phyloP scores from a whole-genome alignment of 2,329 filamentous ascomycete genomes.

The Huntiella omanensis region DNA sequence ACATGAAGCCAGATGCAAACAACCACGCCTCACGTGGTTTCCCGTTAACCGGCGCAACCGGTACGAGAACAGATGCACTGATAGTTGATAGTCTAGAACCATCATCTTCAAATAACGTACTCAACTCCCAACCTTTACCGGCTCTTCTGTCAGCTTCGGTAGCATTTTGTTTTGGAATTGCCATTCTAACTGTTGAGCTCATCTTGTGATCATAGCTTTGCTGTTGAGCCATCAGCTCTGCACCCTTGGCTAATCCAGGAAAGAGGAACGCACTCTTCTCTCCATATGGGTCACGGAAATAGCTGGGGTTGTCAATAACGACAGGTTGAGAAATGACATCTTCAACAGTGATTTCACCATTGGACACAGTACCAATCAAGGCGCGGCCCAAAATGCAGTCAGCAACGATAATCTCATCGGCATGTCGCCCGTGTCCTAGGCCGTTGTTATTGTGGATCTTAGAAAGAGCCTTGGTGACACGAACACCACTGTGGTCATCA shows the following conservation, averaged over 20 bases:
- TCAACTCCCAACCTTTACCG: conserved; percentile 21
- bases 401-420: conserved; percentile 23
- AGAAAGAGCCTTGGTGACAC: conserved; percentile 24
- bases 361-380: conserved; percentile 14
- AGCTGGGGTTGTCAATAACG: conserved; percentile 37
- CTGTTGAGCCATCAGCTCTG: conserved; percentile 19
- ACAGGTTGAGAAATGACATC: conserved; percentile 14
- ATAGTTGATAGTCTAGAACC: conserved; percentile 28
- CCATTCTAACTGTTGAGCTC: conserved; percentile 4
- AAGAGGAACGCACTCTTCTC: conserved; percentile 36
- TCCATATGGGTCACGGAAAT: conserved; percentile 32
- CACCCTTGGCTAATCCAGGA: conserved; percentile 25
- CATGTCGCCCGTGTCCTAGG: conserved; percentile 27
- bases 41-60: conserved; percentile 26
- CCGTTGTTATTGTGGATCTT: conserved; percentile 37
- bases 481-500: conserved; percentile 19
- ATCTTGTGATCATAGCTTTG: conserved; percentile 16
- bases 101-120: conserved; percentile 39
- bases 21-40: conserved; percentile 33
- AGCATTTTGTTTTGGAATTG: conserved; percentile 11
- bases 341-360: conserved; percentile 7
- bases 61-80: conserved; percentile 33
- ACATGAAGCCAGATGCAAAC: conserved; percentile 37
- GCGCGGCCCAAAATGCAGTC: conserved; percentile 27
- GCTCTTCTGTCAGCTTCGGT: background rate